Percentiles rank a stretch among this genome's conserved stretches.
phyloP scores from a whole-genome alignment of 2,329 filamentous ascomycete genomes.

The Coniochaeta sp. region DNA sequence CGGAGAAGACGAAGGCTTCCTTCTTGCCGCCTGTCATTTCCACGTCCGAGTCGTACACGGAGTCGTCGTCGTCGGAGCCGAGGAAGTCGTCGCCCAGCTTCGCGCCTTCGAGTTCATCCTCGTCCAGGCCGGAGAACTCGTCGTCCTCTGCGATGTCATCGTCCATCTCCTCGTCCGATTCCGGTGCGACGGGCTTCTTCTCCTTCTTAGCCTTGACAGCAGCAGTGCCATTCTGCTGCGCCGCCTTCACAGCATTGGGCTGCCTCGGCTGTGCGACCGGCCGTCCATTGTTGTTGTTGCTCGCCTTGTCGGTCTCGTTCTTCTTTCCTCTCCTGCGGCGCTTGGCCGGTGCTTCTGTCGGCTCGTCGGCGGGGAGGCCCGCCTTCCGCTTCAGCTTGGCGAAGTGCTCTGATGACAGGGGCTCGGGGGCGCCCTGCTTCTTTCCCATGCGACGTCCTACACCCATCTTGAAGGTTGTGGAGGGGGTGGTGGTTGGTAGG shows the following conservation, averaged over 20 bases:
- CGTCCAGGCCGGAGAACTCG: slow-evolving; percentile 31
- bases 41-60: slow-evolving; percentile 67
- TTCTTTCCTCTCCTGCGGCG: slow-evolving; percentile 29
- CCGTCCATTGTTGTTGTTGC: slow-evolving; percentile 20
- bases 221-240: slow-evolving; percentile 26
- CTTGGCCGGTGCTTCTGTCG: slow-evolving; percentile 52
- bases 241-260: slow-evolving; percentile 17
- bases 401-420: slow-evolving; percentile 73
- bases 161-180: slow-evolving; percentile 36
- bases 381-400: slow-evolving; percentile 82
- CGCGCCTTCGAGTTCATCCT: slow-evolving; percentile 22
- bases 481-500: background rate
- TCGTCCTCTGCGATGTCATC: slow-evolving; percentile 39
- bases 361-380: slow-evolving; percentile 56
- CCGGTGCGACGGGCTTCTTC: slow-evolving; percentile 32
- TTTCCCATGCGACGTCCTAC: slow-evolving; percentile 78
- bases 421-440: slow-evolving; percentile 83
- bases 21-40: slow-evolving; percentile 40
- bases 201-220: slow-evolving; percentile 29
- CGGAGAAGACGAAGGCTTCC: slow-evolving; percentile 75
- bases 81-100: slow-evolving; percentile 53
- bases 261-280: slow-evolving; percentile 21
- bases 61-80: slow-evolving; percentile 45
- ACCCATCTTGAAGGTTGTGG: slow-evolving; percentile 60
- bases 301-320: slow-evolving; percentile 13